A percentile compares a stretch with the other conserved stretches of the same genome.
These are phyloP conservation scores for Penicillium verrucosum DNA, from an alignment of 2,329 filamentous ascomycete genomes.

Conservation along the genomic window DNA sequence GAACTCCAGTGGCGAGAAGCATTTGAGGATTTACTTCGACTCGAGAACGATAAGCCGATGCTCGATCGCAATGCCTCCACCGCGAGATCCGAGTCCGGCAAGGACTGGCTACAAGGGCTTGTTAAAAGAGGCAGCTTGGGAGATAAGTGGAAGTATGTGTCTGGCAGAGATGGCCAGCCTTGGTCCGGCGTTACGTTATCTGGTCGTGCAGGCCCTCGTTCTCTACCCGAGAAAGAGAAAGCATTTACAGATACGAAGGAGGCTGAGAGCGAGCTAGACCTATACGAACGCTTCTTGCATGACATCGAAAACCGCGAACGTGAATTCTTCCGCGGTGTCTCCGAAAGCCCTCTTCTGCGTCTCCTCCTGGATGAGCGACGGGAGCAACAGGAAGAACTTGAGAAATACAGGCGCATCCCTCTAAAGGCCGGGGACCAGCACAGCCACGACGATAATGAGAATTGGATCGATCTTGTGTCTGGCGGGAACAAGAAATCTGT, in stretches of 20 bases:
- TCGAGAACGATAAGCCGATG: conserved; percentile 46
- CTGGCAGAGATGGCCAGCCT: conserved; percentile 20
- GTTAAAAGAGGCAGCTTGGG: conserved; percentile 44
- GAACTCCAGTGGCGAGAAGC: conserved; percentile 54
- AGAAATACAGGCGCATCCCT: conserved; percentile 9
- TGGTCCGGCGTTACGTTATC: conserved; percentile 25
- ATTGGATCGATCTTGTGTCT: conserved; percentile 30
- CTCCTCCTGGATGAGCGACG: conserved; percentile 35
- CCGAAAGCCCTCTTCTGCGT: conserved; percentile 36
- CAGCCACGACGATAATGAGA: conserved; percentile 21
- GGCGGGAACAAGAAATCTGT: conserved; percentile 25
- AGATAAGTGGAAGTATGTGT: conserved; percentile 36
- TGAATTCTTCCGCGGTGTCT: conserved; percentile 26
- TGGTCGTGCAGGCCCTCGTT: conserved; percentile 4
- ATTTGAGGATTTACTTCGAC: conserved; percentile 57
- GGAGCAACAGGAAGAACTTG: conserved; percentile 22
- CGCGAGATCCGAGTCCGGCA: conserved; percentile 29
- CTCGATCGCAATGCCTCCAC: conserved; percentile 31
- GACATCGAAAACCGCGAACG: conserved; percentile 35
- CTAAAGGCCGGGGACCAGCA: conserved; percentile 10
- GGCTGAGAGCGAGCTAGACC: conserved; percentile 49
- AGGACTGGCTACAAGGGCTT: conserved; percentile 42
- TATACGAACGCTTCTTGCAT: conserved; percentile 51
- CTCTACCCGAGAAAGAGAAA: conserved; percentile 12
- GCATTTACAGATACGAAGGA: conserved; percentile 19